Evolutionary conservation across 2,329 filamentous ascomycete species (phyloP).

Genomic region (Colletotrichum sp.): DNA sequence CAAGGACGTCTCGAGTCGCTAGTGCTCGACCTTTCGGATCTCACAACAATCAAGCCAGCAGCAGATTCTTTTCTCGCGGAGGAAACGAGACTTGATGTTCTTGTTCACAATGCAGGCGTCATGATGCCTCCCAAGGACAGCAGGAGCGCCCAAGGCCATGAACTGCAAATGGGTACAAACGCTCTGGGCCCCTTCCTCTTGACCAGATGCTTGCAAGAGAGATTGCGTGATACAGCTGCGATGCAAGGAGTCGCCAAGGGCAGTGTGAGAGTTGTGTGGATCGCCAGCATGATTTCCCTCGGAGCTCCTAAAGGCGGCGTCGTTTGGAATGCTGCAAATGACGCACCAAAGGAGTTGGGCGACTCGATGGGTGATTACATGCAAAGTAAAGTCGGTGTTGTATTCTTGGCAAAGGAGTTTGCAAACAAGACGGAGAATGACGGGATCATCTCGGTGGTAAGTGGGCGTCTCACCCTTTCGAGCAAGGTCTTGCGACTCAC

Average conservation of each 20-base stretch:
- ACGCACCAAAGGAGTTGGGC: conserved; percentile 22
- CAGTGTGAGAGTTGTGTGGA: conserved; percentile 36
- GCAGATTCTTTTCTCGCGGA: conserved; percentile 32
- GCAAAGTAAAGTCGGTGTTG: conserved; percentile 33
- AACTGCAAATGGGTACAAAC: conserved; percentile 46
- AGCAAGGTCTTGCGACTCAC: not conserved
- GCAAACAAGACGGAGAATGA: conserved; percentile 27
- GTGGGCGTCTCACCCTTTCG: not conserved
- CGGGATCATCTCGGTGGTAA: conserved; percentile 21
- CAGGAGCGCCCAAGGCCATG: conserved; percentile 43
- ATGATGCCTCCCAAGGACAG: conserved; percentile 43
- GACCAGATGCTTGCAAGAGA: conserved; percentile 22
- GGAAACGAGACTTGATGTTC: conserved; percentile 38
- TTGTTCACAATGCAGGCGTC: conserved; percentile 51
- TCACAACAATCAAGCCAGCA: conserved; percentile 35
- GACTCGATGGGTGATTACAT: conserved; percentile 8
- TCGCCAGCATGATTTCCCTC: conserved; percentile 25
- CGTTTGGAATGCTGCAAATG: conserved; percentile 26
- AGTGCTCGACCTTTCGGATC: conserved; percentile 46
- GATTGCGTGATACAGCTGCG: conserved; percentile 38
- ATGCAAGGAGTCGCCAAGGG: conserved; percentile 27
- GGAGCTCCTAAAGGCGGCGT: conserved; percentile 4
- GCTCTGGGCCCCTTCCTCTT: conserved; percentile 42
- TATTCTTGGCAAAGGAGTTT: conserved; percentile 33
- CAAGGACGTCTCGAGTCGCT: conserved; percentile 44